Percentiles rank a stretch among this genome's conserved stretches.
Conservation (phyloP, 2,329 filamentous ascomycete genomes). For the Colletotrichum melonis region DNA sequence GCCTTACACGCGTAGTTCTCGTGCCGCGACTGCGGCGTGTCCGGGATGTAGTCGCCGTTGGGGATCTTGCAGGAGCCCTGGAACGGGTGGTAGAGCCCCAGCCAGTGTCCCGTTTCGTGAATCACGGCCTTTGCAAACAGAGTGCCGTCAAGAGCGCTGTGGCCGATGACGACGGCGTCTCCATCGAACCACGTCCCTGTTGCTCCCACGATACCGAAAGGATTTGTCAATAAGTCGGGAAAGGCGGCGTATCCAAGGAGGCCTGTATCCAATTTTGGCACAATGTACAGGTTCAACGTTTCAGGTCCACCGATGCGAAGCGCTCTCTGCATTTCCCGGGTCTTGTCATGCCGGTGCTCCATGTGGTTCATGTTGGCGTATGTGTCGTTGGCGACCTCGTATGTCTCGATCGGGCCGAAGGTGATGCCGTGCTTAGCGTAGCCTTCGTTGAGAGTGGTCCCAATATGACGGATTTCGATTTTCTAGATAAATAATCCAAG, state of each 20-base stretch:
- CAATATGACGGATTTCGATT: background rate
- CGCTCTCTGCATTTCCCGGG: background rate
- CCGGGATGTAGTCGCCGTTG: background rate
- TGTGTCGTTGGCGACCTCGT: background rate
- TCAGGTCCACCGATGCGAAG: background rate
- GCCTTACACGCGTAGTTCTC: background rate
- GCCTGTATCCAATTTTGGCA: background rate
- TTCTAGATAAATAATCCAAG: background rate
- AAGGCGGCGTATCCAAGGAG: background rate
- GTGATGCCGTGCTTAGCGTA: background rate
- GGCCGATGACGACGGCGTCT: no score
- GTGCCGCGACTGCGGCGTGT: background rate
- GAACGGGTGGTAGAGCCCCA: conserved; percentile 3
- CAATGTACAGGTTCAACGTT: conserved; percentile 8
- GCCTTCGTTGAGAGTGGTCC: background rate
- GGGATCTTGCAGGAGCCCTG: background rate
- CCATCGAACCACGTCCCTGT: no score
- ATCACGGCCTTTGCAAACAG: background rate
- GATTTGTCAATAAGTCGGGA: background rate
- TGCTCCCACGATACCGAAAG: no score
- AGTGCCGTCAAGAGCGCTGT: background rate
- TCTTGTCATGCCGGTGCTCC: background rate
- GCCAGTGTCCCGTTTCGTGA: conserved; percentile 7
- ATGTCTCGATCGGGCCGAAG: background rate
- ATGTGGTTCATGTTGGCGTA: background rate